A percentile compares a stretch with the other conserved stretches of the same genome.
phyloP scores from a whole-genome alignment of 225 moss, liverwort and hornwort species.

The Antitrichia curtipendula region DNA sequence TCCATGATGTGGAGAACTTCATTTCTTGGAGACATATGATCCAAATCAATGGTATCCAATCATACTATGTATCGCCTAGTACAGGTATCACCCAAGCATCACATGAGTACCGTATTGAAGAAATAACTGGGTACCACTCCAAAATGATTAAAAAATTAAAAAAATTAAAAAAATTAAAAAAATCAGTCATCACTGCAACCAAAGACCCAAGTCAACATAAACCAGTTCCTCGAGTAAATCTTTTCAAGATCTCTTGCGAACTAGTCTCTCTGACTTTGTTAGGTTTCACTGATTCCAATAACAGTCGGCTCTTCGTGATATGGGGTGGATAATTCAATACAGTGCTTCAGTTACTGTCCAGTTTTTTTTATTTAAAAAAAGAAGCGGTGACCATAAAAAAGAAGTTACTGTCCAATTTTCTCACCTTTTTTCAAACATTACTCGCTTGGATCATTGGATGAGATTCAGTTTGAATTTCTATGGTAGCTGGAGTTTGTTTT shows the following conservation, averaged over 20 bases:
- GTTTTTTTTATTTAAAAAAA: too few relatives aligned
- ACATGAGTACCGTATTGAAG: background rate
- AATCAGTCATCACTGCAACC: background rate
- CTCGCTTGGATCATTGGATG: background rate
- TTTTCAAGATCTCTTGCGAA: background rate
- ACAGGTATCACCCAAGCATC: background rate
- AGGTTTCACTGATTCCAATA: background rate
- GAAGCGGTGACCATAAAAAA: too few relatives aligned
- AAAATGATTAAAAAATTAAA: too few relatives aligned
- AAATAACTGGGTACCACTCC: background rate
- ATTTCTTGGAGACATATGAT: background rate
- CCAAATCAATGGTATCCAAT: background rate
- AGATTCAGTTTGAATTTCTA: background rate
- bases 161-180: too few relatives aligned
- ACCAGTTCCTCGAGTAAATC: background rate
- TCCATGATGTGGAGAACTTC: background rate
- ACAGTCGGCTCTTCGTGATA: background rate
- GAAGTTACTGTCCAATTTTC: too few relatives aligned
- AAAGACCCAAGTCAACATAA: background rate
- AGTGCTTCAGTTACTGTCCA: too few relatives aligned
- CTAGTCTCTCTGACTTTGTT: background rate
- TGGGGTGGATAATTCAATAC: too few relatives aligned
- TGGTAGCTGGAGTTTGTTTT: background rate
- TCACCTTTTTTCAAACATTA: background rate
- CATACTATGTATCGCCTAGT: background rate